Evolutionary conservation across 176 grass and related monocot species (phyloP).

Genomic region (Rhynchospora tenuis): DNA sequence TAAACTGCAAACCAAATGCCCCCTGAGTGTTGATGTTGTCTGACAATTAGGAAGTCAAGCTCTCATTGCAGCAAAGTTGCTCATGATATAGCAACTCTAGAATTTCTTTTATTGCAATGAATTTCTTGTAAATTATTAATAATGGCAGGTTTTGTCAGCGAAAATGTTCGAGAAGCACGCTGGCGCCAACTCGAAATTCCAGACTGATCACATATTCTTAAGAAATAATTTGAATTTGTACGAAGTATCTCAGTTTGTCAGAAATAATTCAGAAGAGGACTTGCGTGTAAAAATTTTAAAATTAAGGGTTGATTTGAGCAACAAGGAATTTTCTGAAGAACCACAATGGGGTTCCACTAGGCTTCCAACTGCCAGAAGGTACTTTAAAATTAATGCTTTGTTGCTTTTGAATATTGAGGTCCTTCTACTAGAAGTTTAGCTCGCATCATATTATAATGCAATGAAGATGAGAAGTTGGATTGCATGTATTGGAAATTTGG

Average conservation of each 20-base stretch:
- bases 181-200: slow-evolving; percentile 24
- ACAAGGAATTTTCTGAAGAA: slow-evolving; percentile 5
- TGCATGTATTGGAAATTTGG: not conserved
- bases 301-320: slow-evolving; percentile 6
- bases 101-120: not conserved
- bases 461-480: not conserved
- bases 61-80: not conserved
- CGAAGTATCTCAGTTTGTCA: slow-evolving; percentile 33
- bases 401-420: not conserved
- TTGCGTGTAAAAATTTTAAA: slow-evolving; percentile 18
- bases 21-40: not conserved
- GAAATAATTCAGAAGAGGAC: slow-evolving; percentile 6
- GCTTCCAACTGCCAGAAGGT: not conserved
- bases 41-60: not conserved
- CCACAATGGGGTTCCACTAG: not conserved
- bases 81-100: not conserved
- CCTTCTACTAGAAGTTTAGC: not conserved
- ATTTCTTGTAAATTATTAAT: slow-evolving; percentile 3
- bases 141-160: slow-evolving; percentile 41
- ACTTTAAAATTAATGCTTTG: not conserved
- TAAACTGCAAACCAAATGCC: no score
- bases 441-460: not conserved
- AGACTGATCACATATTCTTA: slow-evolving; percentile 55
- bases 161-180: slow-evolving; percentile 53
- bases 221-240: slow-evolving; percentile 48